Evolutionary conservation across 352 stramenopile species (phyloP).

Genomic region (Phytopythium boreale): DNA sequence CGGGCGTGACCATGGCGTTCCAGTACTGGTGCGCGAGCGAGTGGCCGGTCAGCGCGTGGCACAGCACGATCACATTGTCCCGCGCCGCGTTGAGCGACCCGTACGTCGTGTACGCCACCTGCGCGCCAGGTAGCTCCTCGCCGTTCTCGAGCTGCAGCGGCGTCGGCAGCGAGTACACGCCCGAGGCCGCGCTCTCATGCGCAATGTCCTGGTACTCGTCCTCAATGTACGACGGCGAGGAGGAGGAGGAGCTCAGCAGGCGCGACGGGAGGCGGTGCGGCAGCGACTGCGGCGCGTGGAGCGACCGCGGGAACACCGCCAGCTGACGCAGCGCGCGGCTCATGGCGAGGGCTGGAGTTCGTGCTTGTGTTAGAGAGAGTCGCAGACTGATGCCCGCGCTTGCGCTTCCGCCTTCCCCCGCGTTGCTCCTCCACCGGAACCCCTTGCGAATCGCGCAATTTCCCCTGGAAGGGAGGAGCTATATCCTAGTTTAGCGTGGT

Average conservation of each 20-base stretch:
- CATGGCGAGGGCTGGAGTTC: neutral
- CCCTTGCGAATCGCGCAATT: constrained; percentile 3
- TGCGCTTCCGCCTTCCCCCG: too few relatives aligned
- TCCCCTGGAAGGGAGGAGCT: too few relatives aligned
- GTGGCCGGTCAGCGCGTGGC: constrained; percentile 95
- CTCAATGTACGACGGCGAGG: constrained; percentile 24
- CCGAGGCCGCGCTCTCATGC: constrained; percentile 42
- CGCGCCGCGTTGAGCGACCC: constrained; percentile 81
- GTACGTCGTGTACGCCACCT: constrained; percentile 95
- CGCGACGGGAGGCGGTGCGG: neutral
- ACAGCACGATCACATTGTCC: constrained; percentile 93
- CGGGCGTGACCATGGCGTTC: constrained; percentile 90
- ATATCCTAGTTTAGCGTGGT: neutral
- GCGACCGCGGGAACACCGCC: neutral
- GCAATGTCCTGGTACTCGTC: constrained; percentile 60
- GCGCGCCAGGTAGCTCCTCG: constrained; percentile 51
- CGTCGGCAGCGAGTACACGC: constrained; percentile 35
- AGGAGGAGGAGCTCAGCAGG: neutral
- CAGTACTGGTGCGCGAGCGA: constrained; percentile 93
- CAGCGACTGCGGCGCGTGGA: neutral
- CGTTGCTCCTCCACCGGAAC: constrained; percentile 3
- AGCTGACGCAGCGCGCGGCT: constrained; percentile 5
- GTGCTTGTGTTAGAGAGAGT: neutral
- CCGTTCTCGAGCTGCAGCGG: constrained; percentile 65
- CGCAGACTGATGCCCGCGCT: neutral